A percentile compares a stretch with the other conserved stretches of the same genome.
phyloP scores from a whole-genome alignment of 345 rosid genomes.

The Kandelia obovata region DNA sequence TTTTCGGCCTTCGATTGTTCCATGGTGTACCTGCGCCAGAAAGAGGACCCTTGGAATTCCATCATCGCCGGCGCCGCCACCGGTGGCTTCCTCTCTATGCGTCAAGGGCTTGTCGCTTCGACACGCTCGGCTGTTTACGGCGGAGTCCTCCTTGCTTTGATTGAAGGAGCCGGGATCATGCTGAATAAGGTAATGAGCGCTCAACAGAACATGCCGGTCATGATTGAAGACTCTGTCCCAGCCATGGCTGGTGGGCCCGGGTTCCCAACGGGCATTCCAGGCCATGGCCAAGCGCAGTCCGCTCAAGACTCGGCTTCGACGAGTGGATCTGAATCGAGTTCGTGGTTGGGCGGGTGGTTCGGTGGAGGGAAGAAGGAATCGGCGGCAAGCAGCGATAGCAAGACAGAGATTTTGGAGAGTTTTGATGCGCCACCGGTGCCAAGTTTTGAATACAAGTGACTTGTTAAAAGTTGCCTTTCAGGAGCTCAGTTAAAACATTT shows the following conservation, averaged over 20 bases:
- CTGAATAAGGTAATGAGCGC: constrained; percentile 44
- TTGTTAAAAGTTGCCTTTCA: constrained; percentile 3
- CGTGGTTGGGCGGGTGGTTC: constrained; percentile 59
- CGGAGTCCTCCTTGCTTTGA: constrained; percentile 55
- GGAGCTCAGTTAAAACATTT: not conserved
- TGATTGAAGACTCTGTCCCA: constrained; percentile 43
- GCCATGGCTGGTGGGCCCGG: constrained; percentile 31
- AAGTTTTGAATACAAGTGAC: constrained; percentile 54
- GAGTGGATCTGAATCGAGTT: constrained; percentile 35
- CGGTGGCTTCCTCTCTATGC: constrained; percentile 68
- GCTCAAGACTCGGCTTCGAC: constrained; percentile 19
- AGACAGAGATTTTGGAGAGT: constrained; percentile 67
- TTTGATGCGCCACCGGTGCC: constrained; percentile 83
- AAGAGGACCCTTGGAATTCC: constrained; percentile 94
- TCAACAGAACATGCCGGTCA: constrained; percentile 38
- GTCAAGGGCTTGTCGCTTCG: constrained; percentile 57
- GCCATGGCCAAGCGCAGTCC: constrained; percentile 25
- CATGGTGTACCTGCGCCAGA: constrained; percentile 74
- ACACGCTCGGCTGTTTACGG: constrained; percentile 51
- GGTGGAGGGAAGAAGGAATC: constrained; percentile 45
- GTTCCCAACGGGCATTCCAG: constrained; percentile 31
- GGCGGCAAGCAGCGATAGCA: constrained; percentile 36
- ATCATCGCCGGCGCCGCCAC: constrained; percentile 81
- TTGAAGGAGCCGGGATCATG: constrained; percentile 66
- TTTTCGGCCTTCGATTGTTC: constrained; percentile 76